A percentile compares a stretch with the other conserved stretches of the same genome.
Conservation (phyloP, 495 filamentous ascomycete genomes). For the Cercophora scortea region DNA sequence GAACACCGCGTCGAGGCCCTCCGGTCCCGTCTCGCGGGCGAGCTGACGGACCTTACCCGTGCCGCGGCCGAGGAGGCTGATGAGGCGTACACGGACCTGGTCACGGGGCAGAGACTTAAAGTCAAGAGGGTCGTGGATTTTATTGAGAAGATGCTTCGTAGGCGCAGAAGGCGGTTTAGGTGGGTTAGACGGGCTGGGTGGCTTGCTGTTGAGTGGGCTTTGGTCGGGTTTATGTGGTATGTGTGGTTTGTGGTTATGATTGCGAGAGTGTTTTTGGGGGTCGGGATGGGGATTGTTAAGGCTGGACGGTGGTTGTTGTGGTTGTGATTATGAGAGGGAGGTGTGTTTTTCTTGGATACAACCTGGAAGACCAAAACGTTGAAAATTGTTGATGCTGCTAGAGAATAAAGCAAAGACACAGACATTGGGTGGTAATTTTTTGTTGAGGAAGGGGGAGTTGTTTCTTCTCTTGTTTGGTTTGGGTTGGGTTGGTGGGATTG, state of each 20-base stretch:
- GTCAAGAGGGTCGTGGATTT: slow-evolving; percentile 71
- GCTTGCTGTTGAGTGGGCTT: slow-evolving; percentile 67
- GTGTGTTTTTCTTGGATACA: too few species aligned
- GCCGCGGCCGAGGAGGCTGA: slow-evolving; percentile 68
- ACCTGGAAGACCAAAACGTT: too few species aligned
- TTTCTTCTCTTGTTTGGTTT: too few species aligned
- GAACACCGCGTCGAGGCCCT: slow-evolving; percentile 27
- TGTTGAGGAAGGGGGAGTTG: too few species aligned
- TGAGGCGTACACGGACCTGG: slow-evolving; percentile 62
- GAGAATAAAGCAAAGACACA: too few species aligned
- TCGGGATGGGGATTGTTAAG: slow-evolving; percentile 49
- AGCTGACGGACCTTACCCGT: slow-evolving; percentile 50
- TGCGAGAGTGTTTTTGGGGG: slow-evolving; percentile 51
- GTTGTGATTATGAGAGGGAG: slow-evolving; percentile 34
- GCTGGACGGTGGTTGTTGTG: slow-evolving; percentile 71
- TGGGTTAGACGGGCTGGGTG: slow-evolving; percentile 65
- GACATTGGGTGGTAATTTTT: too few species aligned
- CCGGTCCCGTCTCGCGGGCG: slow-evolving; percentile 24
- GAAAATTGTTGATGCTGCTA: too few species aligned
- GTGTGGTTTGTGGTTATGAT: slow-evolving; percentile 75
- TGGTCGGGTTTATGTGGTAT: slow-evolving; percentile 76
- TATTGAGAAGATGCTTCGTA: slow-evolving; percentile 64
- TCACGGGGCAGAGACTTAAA: slow-evolving; percentile 62
- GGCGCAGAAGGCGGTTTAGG: slow-evolving; percentile 58
- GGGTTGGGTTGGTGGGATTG: too few species aligned